Percentiles rank a stretch among this genome's conserved stretches.
Conservation (phyloP, 2,329 filamentous ascomycete genomes). For the Davidsoniella virescens region DNA sequence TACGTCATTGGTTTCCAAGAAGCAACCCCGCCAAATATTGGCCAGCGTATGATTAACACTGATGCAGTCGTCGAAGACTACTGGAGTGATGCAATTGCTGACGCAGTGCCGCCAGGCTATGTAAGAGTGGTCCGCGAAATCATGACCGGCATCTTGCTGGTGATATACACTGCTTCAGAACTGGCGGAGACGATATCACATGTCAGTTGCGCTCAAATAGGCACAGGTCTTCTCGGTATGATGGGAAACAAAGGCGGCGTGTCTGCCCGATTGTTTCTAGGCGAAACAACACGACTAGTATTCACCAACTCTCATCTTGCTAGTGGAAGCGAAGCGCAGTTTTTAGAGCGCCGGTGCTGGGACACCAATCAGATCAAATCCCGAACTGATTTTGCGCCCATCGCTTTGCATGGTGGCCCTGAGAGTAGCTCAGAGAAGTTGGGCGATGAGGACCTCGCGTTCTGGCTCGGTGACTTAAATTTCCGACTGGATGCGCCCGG, state of each 20-base stretch:
- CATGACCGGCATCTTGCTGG: slow-evolving; percentile 65
- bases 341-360: slow-evolving; percentile 77
- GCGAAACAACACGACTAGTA: slow-evolving; percentile 74
- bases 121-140: slow-evolving; percentile 64
- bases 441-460: slow-evolving; percentile 81
- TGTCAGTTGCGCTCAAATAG: slow-evolving; percentile 67
- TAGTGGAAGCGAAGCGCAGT: slow-evolving; percentile 62
- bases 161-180: slow-evolving; percentile 71
- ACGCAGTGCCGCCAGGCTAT: slow-evolving; percentile 63
- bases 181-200: slow-evolving; percentile 61
- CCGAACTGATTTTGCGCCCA: slow-evolving; percentile 63
- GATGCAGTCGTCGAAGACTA: slow-evolving; percentile 55
- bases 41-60: slow-evolving; percentile 60
- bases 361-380: slow-evolving; percentile 64
- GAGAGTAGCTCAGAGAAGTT: slow-evolving; percentile 53
- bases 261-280: slow-evolving; percentile 63
- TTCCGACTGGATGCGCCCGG: slow-evolving; percentile 81
- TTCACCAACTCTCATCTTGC: slow-evolving; percentile 88
- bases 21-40: slow-evolving; percentile 69
- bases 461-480: slow-evolving; percentile 95
- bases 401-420: slow-evolving; percentile 47
- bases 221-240: slow-evolving; percentile 81
- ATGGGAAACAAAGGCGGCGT: slow-evolving; percentile 94
- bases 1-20: slow-evolving; percentile 89
- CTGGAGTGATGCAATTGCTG: slow-evolving; percentile 65